A percentile compares a stretch with the other conserved stretches of the same genome.
Evolutionary conservation across 2,329 filamentous ascomycete species (phyloP).

Genomic region (Scedosporium apiospermum): DNA sequence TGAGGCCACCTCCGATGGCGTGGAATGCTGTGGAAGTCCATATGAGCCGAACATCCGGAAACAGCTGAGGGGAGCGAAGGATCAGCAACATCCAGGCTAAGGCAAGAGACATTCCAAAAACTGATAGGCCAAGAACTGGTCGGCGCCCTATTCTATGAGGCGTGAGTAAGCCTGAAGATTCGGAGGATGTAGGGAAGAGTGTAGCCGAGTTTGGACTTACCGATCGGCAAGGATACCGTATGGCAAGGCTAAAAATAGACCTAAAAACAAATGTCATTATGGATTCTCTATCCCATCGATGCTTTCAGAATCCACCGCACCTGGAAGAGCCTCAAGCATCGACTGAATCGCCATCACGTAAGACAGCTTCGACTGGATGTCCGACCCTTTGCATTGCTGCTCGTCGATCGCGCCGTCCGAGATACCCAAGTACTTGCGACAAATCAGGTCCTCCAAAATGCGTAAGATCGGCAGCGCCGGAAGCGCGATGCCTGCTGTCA

Average conservation of each 20-base stretch:
- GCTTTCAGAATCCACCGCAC: background rate
- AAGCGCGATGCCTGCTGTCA: background rate
- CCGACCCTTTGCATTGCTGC: background rate
- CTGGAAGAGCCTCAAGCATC: slow-evolving; percentile 3
- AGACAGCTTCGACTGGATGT: slow-evolving; percentile 1
- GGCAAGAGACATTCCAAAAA: slow-evolving; percentile 5
- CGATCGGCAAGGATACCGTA: background rate
- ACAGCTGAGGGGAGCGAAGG: background rate
- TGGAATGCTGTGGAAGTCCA: slow-evolving; percentile 7
- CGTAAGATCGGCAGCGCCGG: background rate
- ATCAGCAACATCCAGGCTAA: slow-evolving; percentile 6
- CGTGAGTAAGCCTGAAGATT: no score
- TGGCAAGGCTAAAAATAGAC: background rate
- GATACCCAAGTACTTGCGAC: slow-evolving; percentile 52
- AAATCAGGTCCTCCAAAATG: slow-evolving; percentile 3
- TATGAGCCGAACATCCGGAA: slow-evolving; percentile 6
- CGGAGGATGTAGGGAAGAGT: background rate
- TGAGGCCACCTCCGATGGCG: slow-evolving; percentile 7
- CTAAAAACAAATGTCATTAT: background rate
- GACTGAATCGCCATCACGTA: background rate
- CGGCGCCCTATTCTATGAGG: slow-evolving; percentile 8
- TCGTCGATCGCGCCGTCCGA: slow-evolving; percentile 40
- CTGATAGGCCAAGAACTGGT: slow-evolving; percentile 7
- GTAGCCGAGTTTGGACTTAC: background rate
- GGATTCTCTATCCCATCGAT: no score